phyloP scores from a whole-genome alignment of 177 flowering plant genomes.

The Vitis hybrid region DNA sequence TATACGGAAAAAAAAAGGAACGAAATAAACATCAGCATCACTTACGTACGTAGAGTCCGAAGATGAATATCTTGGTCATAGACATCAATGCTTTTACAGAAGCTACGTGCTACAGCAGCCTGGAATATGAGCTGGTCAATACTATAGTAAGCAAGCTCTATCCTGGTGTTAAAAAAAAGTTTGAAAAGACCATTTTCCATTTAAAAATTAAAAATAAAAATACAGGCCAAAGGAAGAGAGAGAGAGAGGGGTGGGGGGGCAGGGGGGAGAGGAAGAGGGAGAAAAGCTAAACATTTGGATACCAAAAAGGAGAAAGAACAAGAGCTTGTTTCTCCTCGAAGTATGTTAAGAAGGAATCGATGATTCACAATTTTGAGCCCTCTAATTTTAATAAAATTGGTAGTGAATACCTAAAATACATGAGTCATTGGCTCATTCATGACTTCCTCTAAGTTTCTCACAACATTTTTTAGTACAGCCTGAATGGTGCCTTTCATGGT shows the following conservation, averaged over 20 bases:
- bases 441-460: too few species aligned
- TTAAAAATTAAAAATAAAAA: neutral
- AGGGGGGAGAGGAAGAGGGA: too few species aligned
- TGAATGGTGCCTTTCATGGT: too few species aligned
- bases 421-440: too few species aligned
- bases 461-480: too few species aligned
- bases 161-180: too few species aligned
- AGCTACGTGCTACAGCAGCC: slow-evolving; percentile 83
- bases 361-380: neutral
- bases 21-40: slow-evolving; percentile 1
- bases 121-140: slow-evolving; percentile 20
- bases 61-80: slow-evolving; percentile 88
- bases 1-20: neutral
- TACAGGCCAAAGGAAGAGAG: too few species aligned
- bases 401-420: too few species aligned
- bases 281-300: neutral
- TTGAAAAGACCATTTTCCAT: too few species aligned
- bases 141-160: too few species aligned
- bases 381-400: neutral
- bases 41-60: slow-evolving; percentile 70
- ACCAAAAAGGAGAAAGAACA: neutral
- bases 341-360: neutral
- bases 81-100: slow-evolving; percentile 72
- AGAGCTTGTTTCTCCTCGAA: neutral
- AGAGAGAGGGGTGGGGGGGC: too few species aligned